Conservation (phyloP, 2,329 filamentous ascomycete species). For the Fusarium piperis region DNA sequence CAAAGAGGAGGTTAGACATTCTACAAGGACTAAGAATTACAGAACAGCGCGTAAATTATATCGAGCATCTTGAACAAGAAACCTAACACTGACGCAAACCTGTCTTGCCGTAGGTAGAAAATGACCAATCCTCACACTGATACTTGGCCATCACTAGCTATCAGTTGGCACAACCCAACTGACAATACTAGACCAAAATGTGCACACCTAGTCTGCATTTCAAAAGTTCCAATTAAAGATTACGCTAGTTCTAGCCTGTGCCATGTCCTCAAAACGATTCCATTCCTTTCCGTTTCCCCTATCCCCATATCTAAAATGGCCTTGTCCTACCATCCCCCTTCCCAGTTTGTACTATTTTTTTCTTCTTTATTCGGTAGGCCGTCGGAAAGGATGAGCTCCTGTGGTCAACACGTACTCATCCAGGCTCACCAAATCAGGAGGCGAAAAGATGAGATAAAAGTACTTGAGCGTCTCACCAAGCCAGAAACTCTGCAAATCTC, state of each 20-base stretch:
- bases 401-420: conserved; percentile 74
- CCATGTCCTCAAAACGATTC: neutral
- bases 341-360: neutral
- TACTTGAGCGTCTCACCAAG: conserved; percentile 79
- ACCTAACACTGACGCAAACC: too few species aligned
- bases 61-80: neutral
- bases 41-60: neutral
- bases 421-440: conserved; percentile 69
- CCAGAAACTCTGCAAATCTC: conserved; percentile 70
- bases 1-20: neutral
- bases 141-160: neutral
- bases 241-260: neutral
- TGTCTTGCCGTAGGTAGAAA: too few species aligned
- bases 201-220: neutral
- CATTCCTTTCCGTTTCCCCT: neutral
- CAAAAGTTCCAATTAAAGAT: neutral
- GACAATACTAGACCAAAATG: neutral
- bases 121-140: neutral
- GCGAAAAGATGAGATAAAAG: conserved; percentile 76
- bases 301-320: neutral
- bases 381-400: conserved; percentile 58
- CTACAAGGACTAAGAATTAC: neutral
- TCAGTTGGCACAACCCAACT: neutral
- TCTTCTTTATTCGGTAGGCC: conserved; percentile 10
- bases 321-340: neutral